Percentiles rank a stretch among this genome's conserved stretches.
phyloP scores from a whole-genome alignment of 768 basidiomycete genomes.

The Lentinula raphanica region DNA sequence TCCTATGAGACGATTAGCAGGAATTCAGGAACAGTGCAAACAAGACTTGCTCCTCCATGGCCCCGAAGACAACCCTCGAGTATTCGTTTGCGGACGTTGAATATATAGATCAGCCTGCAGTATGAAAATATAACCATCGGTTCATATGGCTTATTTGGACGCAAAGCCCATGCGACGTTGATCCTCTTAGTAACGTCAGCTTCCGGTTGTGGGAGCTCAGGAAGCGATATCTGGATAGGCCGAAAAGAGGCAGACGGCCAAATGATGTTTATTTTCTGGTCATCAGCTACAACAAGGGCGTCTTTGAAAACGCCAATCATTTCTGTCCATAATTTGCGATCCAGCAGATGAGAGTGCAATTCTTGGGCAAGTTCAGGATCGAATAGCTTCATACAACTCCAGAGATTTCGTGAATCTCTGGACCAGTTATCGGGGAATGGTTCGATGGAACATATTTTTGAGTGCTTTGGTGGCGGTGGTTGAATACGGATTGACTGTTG shows the following conservation, averaged over 20 bases:
- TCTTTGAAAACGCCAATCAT: slow-evolving; percentile 47
- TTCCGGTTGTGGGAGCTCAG: neutral
- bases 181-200: slow-evolving; percentile 14
- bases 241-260: slow-evolving; percentile 13
- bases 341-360: slow-evolving; percentile 14
- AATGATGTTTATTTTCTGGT: slow-evolving; percentile 32
- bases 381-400: neutral
- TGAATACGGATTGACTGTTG: neutral
- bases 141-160: slow-evolving; percentile 36
- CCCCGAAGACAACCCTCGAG: slow-evolving; percentile 52
- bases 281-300: slow-evolving; percentile 44
- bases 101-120: slow-evolving; percentile 51
- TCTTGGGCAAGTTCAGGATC: neutral
- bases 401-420: neutral
- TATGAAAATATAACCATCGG: slow-evolving; percentile 57
- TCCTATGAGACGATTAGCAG: slow-evolving; percentile 25
- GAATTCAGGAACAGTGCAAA: neutral
- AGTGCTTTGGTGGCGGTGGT: neutral
- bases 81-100: slow-evolving; percentile 36
- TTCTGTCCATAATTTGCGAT: slow-evolving; percentile 34
- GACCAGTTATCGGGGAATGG: neutral
- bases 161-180: slow-evolving; percentile 56
- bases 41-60: slow-evolving; percentile 65
- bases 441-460: neutral
- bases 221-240: slow-evolving; percentile 9